phyloP scores from a whole-genome alignment of 495 filamentous ascomycete genomes.

The Talaromyces liani region DNA sequence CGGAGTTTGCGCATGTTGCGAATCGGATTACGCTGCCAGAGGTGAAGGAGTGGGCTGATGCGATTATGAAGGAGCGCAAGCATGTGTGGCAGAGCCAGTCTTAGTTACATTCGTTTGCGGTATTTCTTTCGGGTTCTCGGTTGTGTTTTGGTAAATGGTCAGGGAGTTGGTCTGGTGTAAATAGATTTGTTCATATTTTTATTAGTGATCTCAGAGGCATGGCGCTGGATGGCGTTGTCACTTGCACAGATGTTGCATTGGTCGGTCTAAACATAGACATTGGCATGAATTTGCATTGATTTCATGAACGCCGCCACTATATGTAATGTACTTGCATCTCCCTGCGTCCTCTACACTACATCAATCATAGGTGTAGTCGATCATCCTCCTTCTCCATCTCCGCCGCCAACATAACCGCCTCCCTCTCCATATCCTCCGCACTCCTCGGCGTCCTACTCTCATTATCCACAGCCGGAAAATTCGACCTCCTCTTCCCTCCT shows the following conservation, averaged over 20 bases:
- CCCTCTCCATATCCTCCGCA: slow-evolving; percentile 69
- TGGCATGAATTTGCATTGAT: neutral
- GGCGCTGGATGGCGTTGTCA: slow-evolving; percentile 5
- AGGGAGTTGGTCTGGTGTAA: neutral
- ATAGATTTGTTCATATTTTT: slow-evolving; percentile 3
- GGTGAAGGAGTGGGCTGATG: slow-evolving; percentile 69
- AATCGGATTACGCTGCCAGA: slow-evolving; percentile 65
- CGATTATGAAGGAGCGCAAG: slow-evolving; percentile 68
- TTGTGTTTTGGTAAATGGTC: neutral
- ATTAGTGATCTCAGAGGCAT: neutral
- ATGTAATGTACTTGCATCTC: neutral
- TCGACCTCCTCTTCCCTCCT: slow-evolving; percentile 21
- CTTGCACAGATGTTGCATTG: neutral
- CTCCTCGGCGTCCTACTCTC: slow-evolving; percentile 58
- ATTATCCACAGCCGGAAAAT: slow-evolving; percentile 58
- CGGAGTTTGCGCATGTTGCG: slow-evolving; percentile 76
- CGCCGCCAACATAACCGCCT: slow-evolving; percentile 59
- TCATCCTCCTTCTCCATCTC: slow-evolving; percentile 40
- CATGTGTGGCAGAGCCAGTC: slow-evolving; percentile 54
- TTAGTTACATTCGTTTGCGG: neutral
- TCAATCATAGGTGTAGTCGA: neutral
- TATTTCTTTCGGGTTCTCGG: neutral
- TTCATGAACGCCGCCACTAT: neutral
- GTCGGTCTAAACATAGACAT: neutral
- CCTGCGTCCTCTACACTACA: neutral